phyloP scores from a whole-genome alignment of 768 basidiomycete species.

The Hysterangium stoloniferum region DNA sequence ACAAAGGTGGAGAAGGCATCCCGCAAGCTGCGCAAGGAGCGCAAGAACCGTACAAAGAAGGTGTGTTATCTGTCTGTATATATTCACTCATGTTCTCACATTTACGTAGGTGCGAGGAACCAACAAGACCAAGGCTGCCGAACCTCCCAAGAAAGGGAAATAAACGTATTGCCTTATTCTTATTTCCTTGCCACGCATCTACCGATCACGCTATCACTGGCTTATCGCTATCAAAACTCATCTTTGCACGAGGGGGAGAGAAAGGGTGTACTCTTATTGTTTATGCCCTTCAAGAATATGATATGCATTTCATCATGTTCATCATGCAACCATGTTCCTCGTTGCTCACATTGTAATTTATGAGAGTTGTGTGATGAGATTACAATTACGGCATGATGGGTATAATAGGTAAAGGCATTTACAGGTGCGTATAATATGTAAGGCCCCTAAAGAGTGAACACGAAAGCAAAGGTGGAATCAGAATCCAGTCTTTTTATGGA shows the following conservation, averaged over 20 bases:
- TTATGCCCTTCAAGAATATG: conserved; percentile 12
- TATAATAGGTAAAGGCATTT: conserved; percentile 5
- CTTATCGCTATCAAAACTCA: conserved; percentile 9
- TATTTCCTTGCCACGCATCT: conserved; percentile 2
- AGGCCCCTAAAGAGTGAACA: not conserved
- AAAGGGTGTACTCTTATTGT: conserved; percentile 12
- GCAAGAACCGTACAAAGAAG: conserved; percentile 99
- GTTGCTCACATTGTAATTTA: not conserved
- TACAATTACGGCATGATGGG: conserved; percentile 1
- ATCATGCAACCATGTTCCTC: conserved; percentile 4
- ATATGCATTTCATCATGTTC: conserved; percentile 12
- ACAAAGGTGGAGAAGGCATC: conserved; percentile 85
- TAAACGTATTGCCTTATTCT: conserved; percentile 30
- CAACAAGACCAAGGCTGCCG: conserved; percentile 90
- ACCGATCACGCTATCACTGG: conserved; percentile 6
- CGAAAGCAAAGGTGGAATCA: conserved; percentile 24
- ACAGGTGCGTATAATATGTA: not conserved
- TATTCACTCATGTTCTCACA: conserved; percentile 15
- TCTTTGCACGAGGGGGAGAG: conserved; percentile 6
- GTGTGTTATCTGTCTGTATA: conserved; percentile 32
- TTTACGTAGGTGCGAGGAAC: conserved; percentile 77
- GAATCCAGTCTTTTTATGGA: conserved; percentile 91
- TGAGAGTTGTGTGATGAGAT: conserved; percentile 2
- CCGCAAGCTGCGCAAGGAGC: conserved; percentile 97
- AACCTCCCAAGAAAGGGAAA: conserved; percentile 89